Evolutionary conservation across 2,329 filamentous ascomycete species (phyloP), one percentile per base, ranked within the genome.

Genomic region (Kalaharituber pfeilii): DNA sequence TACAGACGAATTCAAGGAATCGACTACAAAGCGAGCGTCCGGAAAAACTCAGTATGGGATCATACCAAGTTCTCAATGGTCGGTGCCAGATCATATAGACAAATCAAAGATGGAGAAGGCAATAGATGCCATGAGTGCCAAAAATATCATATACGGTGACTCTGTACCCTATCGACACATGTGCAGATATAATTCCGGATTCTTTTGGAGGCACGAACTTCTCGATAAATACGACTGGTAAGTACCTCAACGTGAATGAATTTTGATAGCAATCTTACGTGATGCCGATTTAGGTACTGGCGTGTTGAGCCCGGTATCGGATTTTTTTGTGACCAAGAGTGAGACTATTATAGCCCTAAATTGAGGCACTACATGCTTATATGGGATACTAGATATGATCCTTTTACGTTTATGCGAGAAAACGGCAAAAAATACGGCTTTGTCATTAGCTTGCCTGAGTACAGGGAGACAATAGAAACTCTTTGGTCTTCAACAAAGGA

Each of bases 391-490:
- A 53, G 55, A 8, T 57, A 56, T 44, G 62, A 64, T 52, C 57
- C 59, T 8, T 64, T 64, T 49, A 60, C 59, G 18, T 63, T 60
- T 33, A 57, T 63, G 57, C 60, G 62, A 24, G 53, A 53, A 6
- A 62, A 59, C 26, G 56, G 56, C 28, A 64, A 64, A 33, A 53
- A 60, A 20, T 64, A 64, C 49, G 62, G 62, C 29, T 64, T 63
- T 50, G 61, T 61, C 8, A 60, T 62, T 20, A 60, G 59, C 24
- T 60, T 64, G 39, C 62, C 62, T 11, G 62, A 64, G 50, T 64
- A 62, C 39, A 56, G 57, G 45, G 54, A 54, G 5, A 64, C 62
- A 3, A 63, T 64, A 42, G 58, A 61, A 24, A 64, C 62, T 3
- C 57, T 64, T n/a, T 64, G 60, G 60, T 27, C 52, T 2, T 51